Base-by-base conservation (phyloP, 345 rosid species). In the Salix purpurea region DNA sequence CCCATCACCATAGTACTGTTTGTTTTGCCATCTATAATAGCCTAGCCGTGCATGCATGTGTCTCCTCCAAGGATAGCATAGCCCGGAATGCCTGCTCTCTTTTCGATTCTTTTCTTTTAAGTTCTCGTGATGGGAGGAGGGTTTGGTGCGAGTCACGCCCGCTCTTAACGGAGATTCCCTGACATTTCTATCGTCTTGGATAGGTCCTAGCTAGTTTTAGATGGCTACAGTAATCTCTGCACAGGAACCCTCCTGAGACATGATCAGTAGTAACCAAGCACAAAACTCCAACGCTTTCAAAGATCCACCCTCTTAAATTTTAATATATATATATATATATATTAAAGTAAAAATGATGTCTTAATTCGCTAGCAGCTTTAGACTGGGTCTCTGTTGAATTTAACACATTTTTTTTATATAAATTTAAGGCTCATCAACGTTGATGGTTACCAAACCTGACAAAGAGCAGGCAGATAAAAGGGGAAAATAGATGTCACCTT, bases 101-200 rank as follows among this genome's bases (percentile, higher is more conserved):
- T 42, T 62, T 37, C 1, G 8, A 4, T 36, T 58, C 28, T 56
- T 44, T 26, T 28, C 67, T 30, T 2, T 61, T 44, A 6, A 16
- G 26, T 65, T 74, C 36, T 26, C 32, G 16, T 19, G 69, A 56
- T 24, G 24, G n/a, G 2, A 26, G 37, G 40, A 61, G 26, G 24
- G 24, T 11, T n/a, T 14, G 48, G 7, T 6, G 10, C 0, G 34
- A 21, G 32, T 4, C 21, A 24, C 58, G 9, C 24, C 76, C 58
- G 40, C 54, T 24, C 9, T 42, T 10, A 42, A 42, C 69, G 68
- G 39, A 62, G 76, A 62, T 62, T 73, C 76, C 62, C 58, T 56
- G 0, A 23, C 75, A 52, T 2, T 7, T 60, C 34, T 4, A 24
- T 73, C 28, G 7, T 26, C n/a, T 13, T 70, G 36, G 19, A 24